Evolutionary conservation across 2,329 filamentous ascomycete genomes (phyloP).

Genomic region (Hypoxylon rubiginosum): DNA sequence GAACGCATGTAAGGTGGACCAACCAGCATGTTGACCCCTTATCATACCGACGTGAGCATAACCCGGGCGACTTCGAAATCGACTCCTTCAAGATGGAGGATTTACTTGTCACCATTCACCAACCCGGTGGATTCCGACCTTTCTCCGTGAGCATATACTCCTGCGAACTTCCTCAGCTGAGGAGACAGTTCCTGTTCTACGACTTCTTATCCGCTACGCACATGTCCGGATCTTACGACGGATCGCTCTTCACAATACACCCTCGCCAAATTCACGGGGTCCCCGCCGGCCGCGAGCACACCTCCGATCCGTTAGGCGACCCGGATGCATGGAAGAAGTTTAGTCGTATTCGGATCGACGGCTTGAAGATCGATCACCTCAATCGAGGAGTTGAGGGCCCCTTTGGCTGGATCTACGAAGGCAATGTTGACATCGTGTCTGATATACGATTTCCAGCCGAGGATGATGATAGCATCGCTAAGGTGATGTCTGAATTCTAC

Average conservation of each 20-base stretch:
- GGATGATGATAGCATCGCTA: slow-evolving; percentile 87
- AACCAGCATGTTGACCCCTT: slow-evolving; percentile 81
- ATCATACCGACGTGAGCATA: slow-evolving; percentile 87
- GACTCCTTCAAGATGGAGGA: slow-evolving; percentile 98
- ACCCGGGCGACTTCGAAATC: slow-evolving; percentile 95
- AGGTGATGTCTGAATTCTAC: slow-evolving; percentile 97
- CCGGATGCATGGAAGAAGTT: slow-evolving; percentile 93
- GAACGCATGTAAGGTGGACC: slow-evolving; percentile 83
- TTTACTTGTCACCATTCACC: slow-evolving; percentile 89
- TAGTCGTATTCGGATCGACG: slow-evolving; percentile 91
- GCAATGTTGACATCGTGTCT: slow-evolving; percentile 95
- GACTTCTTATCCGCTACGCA: slow-evolving; percentile 96
- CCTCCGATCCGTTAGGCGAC: slow-evolving; percentile 71
- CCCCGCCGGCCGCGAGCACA: slow-evolving; percentile 71
- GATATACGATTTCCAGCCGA: slow-evolving; percentile 96
- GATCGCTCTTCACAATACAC: slow-evolving; percentile 97
- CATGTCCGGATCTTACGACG: slow-evolving; percentile 95
- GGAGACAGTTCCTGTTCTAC: slow-evolving; percentile 98
- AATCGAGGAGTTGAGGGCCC: slow-evolving; percentile 94
- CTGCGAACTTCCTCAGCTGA: slow-evolving; percentile 90
- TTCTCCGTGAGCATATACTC: slow-evolving; percentile 97
- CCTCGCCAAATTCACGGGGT: slow-evolving; percentile 89
- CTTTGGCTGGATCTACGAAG: slow-evolving; percentile 98
- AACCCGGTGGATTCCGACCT: slow-evolving; percentile 90
- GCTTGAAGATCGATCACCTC: slow-evolving; percentile 93